A percentile compares a stretch with the other conserved stretches of the same genome.
Conservation (phyloP, 1,284 basidiomycete genomes). For the Kalmanozyma brasiliensis region DNA sequence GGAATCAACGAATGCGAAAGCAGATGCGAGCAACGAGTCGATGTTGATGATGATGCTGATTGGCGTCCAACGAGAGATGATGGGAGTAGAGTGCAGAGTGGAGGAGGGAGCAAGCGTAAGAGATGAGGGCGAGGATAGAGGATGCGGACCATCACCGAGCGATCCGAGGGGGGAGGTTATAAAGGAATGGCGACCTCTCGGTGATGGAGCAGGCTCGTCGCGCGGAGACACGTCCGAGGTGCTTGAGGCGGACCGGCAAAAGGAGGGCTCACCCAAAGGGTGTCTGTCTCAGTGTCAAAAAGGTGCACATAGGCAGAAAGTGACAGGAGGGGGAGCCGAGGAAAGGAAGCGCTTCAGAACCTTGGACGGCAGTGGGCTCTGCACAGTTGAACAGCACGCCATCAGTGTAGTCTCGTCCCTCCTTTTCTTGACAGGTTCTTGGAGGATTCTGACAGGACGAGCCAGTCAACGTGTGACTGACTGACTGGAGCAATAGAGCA, state of each 20-base stretch:
- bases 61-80: slow-evolving; percentile 26
- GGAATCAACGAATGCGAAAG: slow-evolving; percentile 24
- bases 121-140: slow-evolving; percentile 23
- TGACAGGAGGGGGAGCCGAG: slow-evolving; percentile 16
- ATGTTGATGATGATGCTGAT: slow-evolving; percentile 1
- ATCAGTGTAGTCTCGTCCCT: neutral
- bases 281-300: slow-evolving; percentile 29
- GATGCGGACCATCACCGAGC: slow-evolving; percentile 44
- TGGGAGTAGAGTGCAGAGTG: slow-evolving; percentile 24
- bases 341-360: neutral
- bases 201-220: slow-evolving; percentile 29
- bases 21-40: slow-evolving; percentile 15
- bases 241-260: slow-evolving; percentile 38
- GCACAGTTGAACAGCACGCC: neutral
- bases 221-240: slow-evolving; percentile 40
- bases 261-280: slow-evolving; percentile 9
- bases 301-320: slow-evolving; percentile 9
- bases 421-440: slow-evolving; percentile 20
- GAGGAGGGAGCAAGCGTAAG: slow-evolving; percentile 16
- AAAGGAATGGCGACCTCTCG: slow-evolving; percentile 29
- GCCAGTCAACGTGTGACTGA: slow-evolving; percentile 22
- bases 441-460: slow-evolving; percentile 26
- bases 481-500: neutral
- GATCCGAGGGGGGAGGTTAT: slow-evolving; percentile 46
- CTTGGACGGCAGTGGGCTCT: too few relatives aligned